A percentile compares a stretch with the other conserved stretches of the same genome.
These are phyloP conservation scores for Pogostemon cablin DNA, from an alignment of 257 asterid species.

Conservation along the genomic window DNA sequence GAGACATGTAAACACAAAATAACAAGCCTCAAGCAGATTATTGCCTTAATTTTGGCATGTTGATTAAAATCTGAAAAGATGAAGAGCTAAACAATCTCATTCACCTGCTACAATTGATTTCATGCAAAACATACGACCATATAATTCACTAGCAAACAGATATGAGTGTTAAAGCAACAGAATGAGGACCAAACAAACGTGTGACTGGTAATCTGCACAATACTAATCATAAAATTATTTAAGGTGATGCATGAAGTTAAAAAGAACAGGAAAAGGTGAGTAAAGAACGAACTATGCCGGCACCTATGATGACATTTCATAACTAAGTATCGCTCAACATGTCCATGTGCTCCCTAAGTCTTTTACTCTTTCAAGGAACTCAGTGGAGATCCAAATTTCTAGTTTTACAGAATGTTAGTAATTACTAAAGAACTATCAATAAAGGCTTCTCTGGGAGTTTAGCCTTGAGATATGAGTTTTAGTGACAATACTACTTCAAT, in stretches of 20 bases:
- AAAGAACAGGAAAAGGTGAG: constrained; percentile 7
- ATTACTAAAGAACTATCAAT: too few relatives aligned
- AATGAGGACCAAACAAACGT: constrained; percentile 14
- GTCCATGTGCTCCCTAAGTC: not conserved
- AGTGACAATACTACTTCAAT: too few relatives aligned
- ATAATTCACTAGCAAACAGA: constrained; percentile 1
- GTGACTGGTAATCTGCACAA: not conserved
- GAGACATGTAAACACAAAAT: constrained; percentile 12
- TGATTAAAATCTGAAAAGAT: constrained; percentile 4
- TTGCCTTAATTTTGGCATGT: constrained; percentile 18
- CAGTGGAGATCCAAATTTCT: not conserved
- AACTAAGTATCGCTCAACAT: not conserved
- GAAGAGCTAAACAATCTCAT: constrained; percentile 4
- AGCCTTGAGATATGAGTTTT: too few relatives aligned
- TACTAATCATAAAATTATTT: constrained; percentile 2
- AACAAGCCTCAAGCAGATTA: constrained; percentile 12
- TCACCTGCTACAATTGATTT: constrained; percentile 16
- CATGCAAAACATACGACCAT: constrained; percentile 21
- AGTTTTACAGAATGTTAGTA: not conserved
- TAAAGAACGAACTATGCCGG: constrained; percentile 10
- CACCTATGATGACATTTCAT: constrained; percentile 2
- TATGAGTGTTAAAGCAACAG: constrained; percentile 4
- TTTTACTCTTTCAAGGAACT: not conserved
- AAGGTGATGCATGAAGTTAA: constrained; percentile 15
- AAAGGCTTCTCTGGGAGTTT: too few relatives aligned